A percentile compares a stretch with the other conserved stretches of the same genome.
Conservation (phyloP, 306 rosid genomes). For the Casuarina equisetifolia region DNA sequence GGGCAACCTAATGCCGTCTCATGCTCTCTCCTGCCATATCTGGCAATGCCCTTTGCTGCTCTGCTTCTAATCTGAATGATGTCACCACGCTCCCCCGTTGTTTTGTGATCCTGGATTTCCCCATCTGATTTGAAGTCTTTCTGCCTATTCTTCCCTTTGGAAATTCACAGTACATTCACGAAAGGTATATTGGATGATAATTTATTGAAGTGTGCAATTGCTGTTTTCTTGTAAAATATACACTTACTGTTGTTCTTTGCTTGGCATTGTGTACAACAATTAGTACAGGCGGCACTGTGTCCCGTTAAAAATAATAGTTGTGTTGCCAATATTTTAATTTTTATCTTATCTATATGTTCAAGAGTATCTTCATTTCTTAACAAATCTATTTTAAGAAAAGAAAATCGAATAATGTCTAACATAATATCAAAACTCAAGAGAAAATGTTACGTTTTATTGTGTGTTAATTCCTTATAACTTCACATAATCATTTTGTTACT, state of each 20-base stretch:
- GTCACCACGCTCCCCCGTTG: constrained; percentile 18
- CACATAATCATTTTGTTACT: too few species aligned
- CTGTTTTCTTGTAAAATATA: constrained; percentile 24
- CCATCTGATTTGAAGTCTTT: constrained; percentile 33
- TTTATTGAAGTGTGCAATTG: constrained; percentile 22
- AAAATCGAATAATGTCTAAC: too few species aligned
- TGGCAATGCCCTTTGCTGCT: constrained; percentile 48
- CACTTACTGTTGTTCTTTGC: constrained; percentile 32
- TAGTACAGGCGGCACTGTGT: neutral
- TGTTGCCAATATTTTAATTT: too few species aligned
- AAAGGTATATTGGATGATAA: too few species aligned
- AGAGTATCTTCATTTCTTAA: too few species aligned
- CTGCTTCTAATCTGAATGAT: constrained; percentile 36
- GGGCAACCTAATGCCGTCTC: constrained; percentile 55
- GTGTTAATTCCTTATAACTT: too few species aligned
- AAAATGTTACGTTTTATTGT: too few species aligned
- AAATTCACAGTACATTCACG: constrained; percentile 26
- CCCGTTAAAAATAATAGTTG: too few species aligned
- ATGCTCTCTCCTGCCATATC: constrained; percentile 39
- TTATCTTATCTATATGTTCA: too few species aligned
- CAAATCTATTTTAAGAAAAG: too few species aligned
- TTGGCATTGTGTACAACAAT: neutral
- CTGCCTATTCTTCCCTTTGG: constrained; percentile 37
- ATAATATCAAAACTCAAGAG: too few species aligned
- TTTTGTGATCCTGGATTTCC: too few species aligned